Base-by-base conservation (phyloP, 257 asterid genomes). In the Plantago ovata region DNA sequence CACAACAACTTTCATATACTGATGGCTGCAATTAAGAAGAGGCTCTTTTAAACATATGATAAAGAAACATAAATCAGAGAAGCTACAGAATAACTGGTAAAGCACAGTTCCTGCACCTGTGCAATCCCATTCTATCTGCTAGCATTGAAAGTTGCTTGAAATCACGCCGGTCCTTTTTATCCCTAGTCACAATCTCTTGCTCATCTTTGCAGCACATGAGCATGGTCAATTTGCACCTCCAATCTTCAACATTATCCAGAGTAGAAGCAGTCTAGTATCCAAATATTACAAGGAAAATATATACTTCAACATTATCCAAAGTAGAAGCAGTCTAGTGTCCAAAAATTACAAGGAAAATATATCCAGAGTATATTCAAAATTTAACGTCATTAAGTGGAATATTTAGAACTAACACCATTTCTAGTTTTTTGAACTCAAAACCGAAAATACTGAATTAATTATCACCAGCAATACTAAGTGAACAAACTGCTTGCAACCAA, bases 121-220 rank as follows among this genome's bases (percentile, higher is more conserved):
- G 70, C 75, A 91, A 75, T 53, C 84, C 98, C 96, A 91, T 87
- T 68, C 83, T 81, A 59, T 77, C 57, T 54, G 96, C 92, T 66
- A 87, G 75, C 13, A 69, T 78, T 16, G 96, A 82, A 74, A 91
- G 85, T 65, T 83, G 95, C 69, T 79, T 86, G 71, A 84, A 91
- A 70, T 87, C 96, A 12, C 94, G 96, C 16, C 98, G 72, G 55
- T 91, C 96, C 72, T 83, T 91, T 66, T 69, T 87, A 53, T 90
- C 95, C 71, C 72, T 73, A 10, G 98, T 81, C 54, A 84, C 79
- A 54, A 84, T 61, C 76, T 91, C 98, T 72, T 79, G 83, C 59
- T 78, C 89, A 64, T 80, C 75, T 50, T 84, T 69, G 40, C 74
- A 72, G 43, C 84, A 89, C 82, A 78, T 50, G 54, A 91, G 76